phyloP scores from a whole-genome alignment of 805 yeast species.

The Metschnikowia hibisci region DNA sequence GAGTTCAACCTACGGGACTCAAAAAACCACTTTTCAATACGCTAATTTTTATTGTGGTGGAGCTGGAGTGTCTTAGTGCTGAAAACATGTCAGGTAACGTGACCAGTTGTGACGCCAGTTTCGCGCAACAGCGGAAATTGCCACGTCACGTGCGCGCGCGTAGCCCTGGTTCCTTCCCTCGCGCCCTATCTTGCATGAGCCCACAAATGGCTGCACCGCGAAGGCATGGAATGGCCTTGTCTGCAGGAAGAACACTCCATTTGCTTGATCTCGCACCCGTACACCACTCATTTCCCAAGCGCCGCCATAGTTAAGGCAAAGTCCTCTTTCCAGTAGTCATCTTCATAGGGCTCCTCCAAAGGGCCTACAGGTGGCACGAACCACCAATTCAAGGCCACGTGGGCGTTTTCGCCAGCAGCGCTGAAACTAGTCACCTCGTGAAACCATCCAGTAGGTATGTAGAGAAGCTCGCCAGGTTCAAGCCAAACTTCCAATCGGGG shows the following conservation, averaged over 20 bases:
- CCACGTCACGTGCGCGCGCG: conserved; percentile 3
- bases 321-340: conserved; percentile 52
- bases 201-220: neutral
- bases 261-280: no score
- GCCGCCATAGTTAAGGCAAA: conserved; percentile 40
- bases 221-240: neutral
- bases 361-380: conserved; percentile 57
- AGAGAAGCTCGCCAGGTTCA: conserved; percentile 62
- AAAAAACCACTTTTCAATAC: no score
- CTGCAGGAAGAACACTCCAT: no score
- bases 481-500: conserved; percentile 45
- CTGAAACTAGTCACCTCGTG: conserved; percentile 74
- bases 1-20: no score
- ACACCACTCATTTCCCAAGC: neutral
- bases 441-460: conserved; percentile 77
- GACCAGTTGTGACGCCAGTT: conserved; percentile 6
- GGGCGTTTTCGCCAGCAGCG: conserved; percentile 31
- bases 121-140: neutral
- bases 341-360: conserved; percentile 37
- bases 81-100: neutral
- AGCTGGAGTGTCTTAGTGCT: no score
- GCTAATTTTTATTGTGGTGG: no score
- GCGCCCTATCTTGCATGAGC: conserved; percentile 5
- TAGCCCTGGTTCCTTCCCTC: conserved; percentile 4
- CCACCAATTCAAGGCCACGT: conserved; percentile 73